These are phyloP conservation scores for Nicotiana rustica DNA, from an alignment of 305 asterid genomes.

Conservation along the genomic window DNA sequence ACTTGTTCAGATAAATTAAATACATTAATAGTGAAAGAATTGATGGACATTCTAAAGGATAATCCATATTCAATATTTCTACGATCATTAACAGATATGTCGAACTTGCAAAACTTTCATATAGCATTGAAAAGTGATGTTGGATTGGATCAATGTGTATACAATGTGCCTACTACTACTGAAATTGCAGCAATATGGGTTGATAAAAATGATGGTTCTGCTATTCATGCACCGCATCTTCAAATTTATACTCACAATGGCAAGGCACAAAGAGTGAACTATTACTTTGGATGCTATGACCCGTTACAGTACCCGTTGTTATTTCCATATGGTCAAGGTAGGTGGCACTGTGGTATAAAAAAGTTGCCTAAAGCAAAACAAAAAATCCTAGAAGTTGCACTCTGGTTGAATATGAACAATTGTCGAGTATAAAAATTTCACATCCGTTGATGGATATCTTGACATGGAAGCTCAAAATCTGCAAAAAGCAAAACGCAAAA, in stretches of 20 bases:
- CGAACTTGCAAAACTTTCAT: not conserved
- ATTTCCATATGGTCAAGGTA: not conserved
- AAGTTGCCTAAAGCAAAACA: not conserved
- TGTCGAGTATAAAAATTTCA: not conserved
- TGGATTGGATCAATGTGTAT: not conserved
- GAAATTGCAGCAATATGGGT: conserved; percentile 18
- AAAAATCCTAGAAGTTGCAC: not conserved
- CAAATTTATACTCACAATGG: not conserved
- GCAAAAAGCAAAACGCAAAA: too few relatives aligned
- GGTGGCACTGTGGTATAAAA: conserved; percentile 15
- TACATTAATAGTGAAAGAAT: not conserved
- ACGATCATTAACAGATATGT: not conserved
- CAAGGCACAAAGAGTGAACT: not conserved
- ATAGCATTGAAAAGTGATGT: not conserved
- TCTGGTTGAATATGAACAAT: not conserved
- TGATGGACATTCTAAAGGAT: not conserved
- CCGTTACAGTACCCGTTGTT: conserved; percentile 34
- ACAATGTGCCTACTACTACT: not conserved
- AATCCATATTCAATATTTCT: not conserved
- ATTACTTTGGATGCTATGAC: conserved; percentile 35
- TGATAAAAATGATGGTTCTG: not conserved
- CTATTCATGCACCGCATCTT: not conserved
- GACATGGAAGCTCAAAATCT: not conserved
- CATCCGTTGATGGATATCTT: not conserved
- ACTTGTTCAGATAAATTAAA: not conserved